These are phyloP conservation scores for Centella asiatica DNA, from an alignment of 129 eudicot species.

Conservation along the genomic window DNA sequence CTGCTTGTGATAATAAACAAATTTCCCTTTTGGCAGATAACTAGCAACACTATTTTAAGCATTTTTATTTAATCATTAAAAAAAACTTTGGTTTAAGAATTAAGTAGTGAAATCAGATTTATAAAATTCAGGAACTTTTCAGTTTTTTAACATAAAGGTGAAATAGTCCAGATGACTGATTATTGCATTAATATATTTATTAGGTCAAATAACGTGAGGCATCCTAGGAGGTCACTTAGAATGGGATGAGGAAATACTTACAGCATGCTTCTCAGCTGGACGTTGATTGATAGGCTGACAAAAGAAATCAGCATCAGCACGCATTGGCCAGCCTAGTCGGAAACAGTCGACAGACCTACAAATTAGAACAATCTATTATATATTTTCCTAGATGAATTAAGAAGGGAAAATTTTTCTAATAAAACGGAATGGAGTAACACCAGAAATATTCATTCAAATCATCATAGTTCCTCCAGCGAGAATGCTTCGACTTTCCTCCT, in stretches of 20 bases:
- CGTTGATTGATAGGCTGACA: constrained; percentile 19
- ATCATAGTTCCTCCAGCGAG: constrained; percentile 90
- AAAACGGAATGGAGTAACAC: constrained; percentile 25
- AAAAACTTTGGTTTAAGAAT: neutral
- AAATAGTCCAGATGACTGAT: neutral
- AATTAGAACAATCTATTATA: constrained; percentile 11
- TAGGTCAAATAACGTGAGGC: neutral
- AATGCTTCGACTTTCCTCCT: constrained; percentile 60
- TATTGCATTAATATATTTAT: neutral
- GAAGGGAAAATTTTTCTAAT: neutral
- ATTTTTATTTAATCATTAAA: too few relatives aligned
- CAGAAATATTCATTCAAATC: constrained; percentile 92
- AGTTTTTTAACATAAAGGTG: neutral
- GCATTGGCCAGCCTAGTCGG: constrained; percentile 95
- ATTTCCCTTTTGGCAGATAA: too few relatives aligned
- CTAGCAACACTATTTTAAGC: too few relatives aligned
- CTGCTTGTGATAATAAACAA: too few relatives aligned
- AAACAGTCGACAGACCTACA: constrained; percentile 88
- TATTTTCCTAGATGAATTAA: neutral
- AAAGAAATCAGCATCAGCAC: constrained; percentile 68
- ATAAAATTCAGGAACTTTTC: too few relatives aligned
- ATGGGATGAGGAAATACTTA: constrained; percentile 16
- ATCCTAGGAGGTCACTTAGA: neutral
- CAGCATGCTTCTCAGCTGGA: constrained; percentile 26
- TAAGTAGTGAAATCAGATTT: too few relatives aligned